These are phyloP conservation scores for Penicillium sclerotiorum DNA, from an alignment of 2,329 filamentous ascomycete species.

Conservation along the genomic window DNA sequence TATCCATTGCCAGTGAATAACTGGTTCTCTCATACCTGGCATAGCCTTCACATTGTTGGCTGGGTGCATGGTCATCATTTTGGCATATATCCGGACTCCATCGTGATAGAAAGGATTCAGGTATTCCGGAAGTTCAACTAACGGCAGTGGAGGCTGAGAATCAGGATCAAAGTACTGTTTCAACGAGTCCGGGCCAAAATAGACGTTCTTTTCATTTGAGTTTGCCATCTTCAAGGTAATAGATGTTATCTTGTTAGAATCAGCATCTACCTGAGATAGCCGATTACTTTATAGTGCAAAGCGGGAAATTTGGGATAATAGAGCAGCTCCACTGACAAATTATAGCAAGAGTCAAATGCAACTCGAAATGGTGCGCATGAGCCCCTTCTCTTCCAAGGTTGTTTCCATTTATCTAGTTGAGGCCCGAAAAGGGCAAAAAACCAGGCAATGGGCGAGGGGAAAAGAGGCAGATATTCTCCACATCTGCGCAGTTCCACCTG, in stretches of 20 bases:
- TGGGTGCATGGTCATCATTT: slow-evolving; percentile 67
- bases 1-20: background rate
- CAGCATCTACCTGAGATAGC: too few species aligned
- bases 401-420: background rate
- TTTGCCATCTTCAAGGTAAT: slow-evolving; percentile 24
- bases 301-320: too few species aligned
- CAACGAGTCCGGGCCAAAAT: slow-evolving; percentile 59
- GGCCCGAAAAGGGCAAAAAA: background rate
- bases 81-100: slow-evolving; percentile 65
- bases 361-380: background rate
- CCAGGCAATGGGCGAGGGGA: background rate
- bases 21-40: slow-evolving; percentile 46
- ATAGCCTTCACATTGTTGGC: slow-evolving; percentile 68
- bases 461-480: slow-evolving; percentile 4
- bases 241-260: slow-evolving; percentile 4
- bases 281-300: too few species aligned
- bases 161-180: slow-evolving; percentile 64
- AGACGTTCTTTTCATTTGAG: slow-evolving; percentile 55
- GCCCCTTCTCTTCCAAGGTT: background rate
- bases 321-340: too few species aligned
- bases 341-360: too few species aligned
- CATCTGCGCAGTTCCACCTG: background rate
- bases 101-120: slow-evolving; percentile 61
- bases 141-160: slow-evolving; percentile 58
- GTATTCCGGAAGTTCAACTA: slow-evolving; percentile 61